phyloP scores from a whole-genome alignment of 2,329 filamentous ascomycete species.

The Alternaria burnsii region DNA sequence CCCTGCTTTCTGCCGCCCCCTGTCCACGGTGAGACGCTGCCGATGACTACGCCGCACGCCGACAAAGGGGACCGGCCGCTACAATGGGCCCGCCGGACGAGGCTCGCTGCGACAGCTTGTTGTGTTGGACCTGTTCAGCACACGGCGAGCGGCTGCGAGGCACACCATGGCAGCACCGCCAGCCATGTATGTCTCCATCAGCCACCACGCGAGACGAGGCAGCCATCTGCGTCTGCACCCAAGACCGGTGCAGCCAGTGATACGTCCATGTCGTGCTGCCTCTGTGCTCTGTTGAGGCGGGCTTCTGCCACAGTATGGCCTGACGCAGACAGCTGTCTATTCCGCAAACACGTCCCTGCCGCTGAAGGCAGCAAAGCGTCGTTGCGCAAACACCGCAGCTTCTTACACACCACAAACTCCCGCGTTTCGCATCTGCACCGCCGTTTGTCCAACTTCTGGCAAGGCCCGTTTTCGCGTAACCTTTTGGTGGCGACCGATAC shows the following conservation, averaged over 20 bases:
- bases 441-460: constrained; percentile 40
- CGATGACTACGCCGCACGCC: constrained; percentile 22
- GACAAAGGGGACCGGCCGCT: constrained; percentile 13
- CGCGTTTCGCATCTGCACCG: constrained; percentile 37
- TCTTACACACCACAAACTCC: constrained; percentile 22
- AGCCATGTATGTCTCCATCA: too few species aligned
- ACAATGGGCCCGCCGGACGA: not conserved
- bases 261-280: constrained; percentile 10
- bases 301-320: constrained; percentile 14
- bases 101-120: not conserved
- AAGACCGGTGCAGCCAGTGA: constrained; percentile 21
- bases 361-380: constrained; percentile 22
- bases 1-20: constrained; percentile 34
- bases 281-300: constrained; percentile 16
- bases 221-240: constrained; percentile 24
- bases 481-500: constrained; percentile 22
- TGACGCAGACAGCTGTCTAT: constrained; percentile 7
- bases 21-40: constrained; percentile 23
- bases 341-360: constrained; percentile 26
- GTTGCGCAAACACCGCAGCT: constrained; percentile 20
- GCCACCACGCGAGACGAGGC: constrained; percentile 24
- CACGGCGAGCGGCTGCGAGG: not conserved
- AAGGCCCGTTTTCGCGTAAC: constrained; percentile 44
- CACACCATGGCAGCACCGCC: not conserved
- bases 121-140: not conserved